Conservation (phyloP, 2,329 filamentous ascomycete genomes). For the Talaromyces sp. region DNA sequence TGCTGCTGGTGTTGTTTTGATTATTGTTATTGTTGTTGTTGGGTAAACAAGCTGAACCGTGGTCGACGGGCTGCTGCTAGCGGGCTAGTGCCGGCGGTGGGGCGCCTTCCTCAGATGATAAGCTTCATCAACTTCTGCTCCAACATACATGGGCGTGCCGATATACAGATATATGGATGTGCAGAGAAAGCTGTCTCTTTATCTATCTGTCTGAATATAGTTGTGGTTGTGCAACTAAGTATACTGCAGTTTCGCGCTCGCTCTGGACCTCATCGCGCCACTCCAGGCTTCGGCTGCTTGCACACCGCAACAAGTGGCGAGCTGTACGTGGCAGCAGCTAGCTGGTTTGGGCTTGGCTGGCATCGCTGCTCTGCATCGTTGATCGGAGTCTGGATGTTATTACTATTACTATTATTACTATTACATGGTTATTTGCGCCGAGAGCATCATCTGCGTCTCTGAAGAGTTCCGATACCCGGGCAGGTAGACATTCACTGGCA, state of each 20-base stretch:
- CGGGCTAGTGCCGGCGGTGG: background rate
- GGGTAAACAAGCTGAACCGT: slow-evolving; percentile 13
- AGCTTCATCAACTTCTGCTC: background rate
- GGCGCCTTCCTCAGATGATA: background rate
- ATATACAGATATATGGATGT: background rate
- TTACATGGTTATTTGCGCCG: background rate
- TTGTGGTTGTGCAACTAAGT: background rate
- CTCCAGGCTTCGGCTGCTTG: background rate
- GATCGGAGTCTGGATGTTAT: background rate
- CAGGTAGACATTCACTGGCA: background rate
- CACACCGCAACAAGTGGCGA: background rate
- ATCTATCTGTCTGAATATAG: background rate
- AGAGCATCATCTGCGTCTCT: background rate
- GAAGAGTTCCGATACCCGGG: background rate
- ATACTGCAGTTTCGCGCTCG: background rate
- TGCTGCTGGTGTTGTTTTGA: background rate
- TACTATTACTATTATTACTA: background rate
- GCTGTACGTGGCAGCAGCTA: background rate
- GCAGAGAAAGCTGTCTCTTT: background rate
- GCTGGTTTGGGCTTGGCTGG: background rate
- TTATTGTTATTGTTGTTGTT: slow-evolving; percentile 9
- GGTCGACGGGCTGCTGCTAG: background rate
- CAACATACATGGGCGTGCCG: background rate
- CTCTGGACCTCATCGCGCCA: background rate
- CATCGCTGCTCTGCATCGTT: background rate